Evolutionary conservation across 441 rosid genomes (phyloP).

Genomic region (Jatropha multifida): DNA sequence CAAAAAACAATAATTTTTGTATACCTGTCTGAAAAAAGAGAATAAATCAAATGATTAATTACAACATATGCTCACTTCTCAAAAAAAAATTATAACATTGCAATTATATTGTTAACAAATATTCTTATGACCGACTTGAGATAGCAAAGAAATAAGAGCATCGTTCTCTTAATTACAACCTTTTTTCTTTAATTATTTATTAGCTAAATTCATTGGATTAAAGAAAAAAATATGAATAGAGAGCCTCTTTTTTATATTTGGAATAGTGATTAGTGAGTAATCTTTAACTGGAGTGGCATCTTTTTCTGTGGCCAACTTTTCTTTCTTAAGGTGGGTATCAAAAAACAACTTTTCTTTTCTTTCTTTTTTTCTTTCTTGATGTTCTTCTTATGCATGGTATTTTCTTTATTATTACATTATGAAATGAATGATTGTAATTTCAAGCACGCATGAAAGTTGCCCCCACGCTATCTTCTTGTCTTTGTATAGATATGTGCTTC

Average conservation of each 20-base stretch:
- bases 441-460: slow-evolving; percentile 27
- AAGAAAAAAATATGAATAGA: too few relatives aligned
- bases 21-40: slow-evolving; percentile 25
- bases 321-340: neutral
- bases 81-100: too few relatives aligned
- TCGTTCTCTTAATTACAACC: neutral
- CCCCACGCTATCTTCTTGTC: slow-evolving; percentile 24
- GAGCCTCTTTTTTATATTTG: too few relatives aligned
- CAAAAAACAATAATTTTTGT: slow-evolving; percentile 22
- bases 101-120: neutral
- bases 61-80: neutral
- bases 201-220: too few relatives aligned
- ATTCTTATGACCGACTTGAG: neutral
- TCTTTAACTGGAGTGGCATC: neutral
- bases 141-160: too few relatives aligned
- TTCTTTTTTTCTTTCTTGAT: neutral
- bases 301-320: slow-evolving; percentile 14
- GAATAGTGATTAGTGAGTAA: neutral
- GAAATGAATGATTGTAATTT: slow-evolving; percentile 22
- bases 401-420: slow-evolving; percentile 9
- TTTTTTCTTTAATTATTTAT: too few relatives aligned
- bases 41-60: slow-evolving; percentile 26
- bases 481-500: slow-evolving; percentile 7
- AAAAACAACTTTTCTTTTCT: neutral
- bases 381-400: slow-evolving; percentile 21